These are phyloP conservation scores for Reutealis trisperma DNA, from an alignment of 345 rosid genomes.

Conservation along the genomic window DNA sequence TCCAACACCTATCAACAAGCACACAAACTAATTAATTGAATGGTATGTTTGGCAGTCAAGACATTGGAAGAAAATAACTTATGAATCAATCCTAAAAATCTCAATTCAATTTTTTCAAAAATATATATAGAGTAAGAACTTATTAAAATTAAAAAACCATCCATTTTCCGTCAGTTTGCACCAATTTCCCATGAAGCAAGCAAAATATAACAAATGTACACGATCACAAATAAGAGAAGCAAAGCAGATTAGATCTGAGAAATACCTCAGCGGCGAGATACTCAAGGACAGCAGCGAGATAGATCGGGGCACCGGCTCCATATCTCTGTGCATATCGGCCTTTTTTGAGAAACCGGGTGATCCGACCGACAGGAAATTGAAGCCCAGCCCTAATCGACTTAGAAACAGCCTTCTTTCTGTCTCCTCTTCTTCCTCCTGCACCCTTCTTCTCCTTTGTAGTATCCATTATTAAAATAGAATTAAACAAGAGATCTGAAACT, in stretches of 20 bases:
- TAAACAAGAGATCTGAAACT: not conserved
- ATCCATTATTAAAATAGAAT: not conserved
- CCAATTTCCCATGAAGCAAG: not conserved
- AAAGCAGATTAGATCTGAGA: not conserved
- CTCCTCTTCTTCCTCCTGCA: conserved; percentile 28
- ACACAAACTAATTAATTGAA: not conserved
- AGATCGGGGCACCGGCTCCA: conserved; percentile 25
- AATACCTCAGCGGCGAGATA: conserved; percentile 33
- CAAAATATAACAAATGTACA: not conserved
- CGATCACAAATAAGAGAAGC: not conserved
- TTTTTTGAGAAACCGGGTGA: conserved; percentile 21
- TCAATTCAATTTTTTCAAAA: not conserved
- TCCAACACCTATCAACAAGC: conserved; percentile 18
- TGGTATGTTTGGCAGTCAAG: not conserved
- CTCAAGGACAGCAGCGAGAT: conserved; percentile 29
- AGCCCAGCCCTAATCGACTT: conserved; percentile 27
- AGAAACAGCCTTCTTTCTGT: conserved; percentile 20
- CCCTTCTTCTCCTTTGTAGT: conserved; percentile 20
- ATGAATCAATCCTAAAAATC: not conserved
- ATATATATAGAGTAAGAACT: not conserved
- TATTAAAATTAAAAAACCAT: too few relatives aligned
- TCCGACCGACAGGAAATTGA: conserved; percentile 30
- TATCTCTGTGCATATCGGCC: conserved; percentile 26
- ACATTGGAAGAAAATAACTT: not conserved
- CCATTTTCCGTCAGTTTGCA: too few relatives aligned